phyloP scores from a whole-genome alignment of 2,329 filamentous ascomycete species.

The Aspergillus sp. region DNA sequence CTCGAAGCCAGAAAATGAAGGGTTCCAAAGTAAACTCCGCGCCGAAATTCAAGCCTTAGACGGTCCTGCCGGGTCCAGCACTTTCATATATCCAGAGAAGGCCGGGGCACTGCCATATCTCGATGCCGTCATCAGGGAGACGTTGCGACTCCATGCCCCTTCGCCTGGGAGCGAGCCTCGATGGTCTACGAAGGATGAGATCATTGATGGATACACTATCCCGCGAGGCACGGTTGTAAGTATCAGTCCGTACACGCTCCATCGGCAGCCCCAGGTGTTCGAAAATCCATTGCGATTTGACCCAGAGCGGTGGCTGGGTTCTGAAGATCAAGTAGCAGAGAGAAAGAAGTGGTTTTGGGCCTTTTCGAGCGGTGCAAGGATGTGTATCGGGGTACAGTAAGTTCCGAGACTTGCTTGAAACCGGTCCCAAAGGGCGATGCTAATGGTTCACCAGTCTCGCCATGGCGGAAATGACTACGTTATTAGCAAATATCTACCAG shows the following conservation, averaged over 20 bases:
- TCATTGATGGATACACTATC: conserved; percentile 34
- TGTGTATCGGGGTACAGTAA: conserved; percentile 40
- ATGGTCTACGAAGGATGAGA: conserved; percentile 24
- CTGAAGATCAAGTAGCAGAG: conserved; percentile 15
- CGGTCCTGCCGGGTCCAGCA: conserved; percentile 20
- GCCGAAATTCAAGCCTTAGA: conserved; percentile 39
- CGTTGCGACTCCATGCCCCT: conserved; percentile 49
- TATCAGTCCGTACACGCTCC: conserved; percentile 32
- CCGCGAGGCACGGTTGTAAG: conserved; percentile 32
- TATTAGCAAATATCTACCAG: conserved; percentile 46
- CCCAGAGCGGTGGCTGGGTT: conserved; percentile 30
- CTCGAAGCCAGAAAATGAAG: conserved; percentile 42
- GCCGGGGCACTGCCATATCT: conserved; percentile 44
- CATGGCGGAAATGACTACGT: conserved; percentile 51
- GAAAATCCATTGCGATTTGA: conserved; percentile 24
- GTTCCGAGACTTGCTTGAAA: neutral
- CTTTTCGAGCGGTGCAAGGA: conserved; percentile 39
- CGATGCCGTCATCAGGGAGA: conserved; percentile 52
- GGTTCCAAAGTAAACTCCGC: conserved; percentile 45
- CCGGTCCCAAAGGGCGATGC: neutral
- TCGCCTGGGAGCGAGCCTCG: conserved; percentile 51
- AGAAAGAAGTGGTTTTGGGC: conserved; percentile 39
- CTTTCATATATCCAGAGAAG: conserved; percentile 34
- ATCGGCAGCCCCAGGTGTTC: conserved; percentile 33
- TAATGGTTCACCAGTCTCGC: conserved; percentile 36